phyloP scores from a whole-genome alignment of 1,284 basidiomycete genomes.

The Moesziomyces aphidis region DNA sequence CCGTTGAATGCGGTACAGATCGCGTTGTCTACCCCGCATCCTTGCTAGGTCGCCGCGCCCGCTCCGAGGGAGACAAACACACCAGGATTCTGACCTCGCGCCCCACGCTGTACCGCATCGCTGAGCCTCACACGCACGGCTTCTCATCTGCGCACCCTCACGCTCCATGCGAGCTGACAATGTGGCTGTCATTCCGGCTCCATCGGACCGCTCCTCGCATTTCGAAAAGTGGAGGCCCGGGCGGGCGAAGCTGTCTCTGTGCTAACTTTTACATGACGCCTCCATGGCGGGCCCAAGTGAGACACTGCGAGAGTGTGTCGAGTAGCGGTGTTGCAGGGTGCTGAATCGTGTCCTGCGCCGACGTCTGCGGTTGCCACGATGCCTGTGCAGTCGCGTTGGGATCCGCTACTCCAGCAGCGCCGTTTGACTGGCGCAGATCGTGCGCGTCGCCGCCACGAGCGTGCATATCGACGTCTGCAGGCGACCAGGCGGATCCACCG shows the following conservation, averaged over 20 bases:
- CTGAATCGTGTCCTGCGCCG: constrained; percentile 14
- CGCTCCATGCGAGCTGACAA: too few species aligned
- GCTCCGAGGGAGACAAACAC: constrained; percentile 7
- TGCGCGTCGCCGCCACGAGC: neutral
- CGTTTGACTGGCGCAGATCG: neutral
- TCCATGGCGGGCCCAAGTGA: constrained; percentile 32
- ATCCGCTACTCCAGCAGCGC: neutral
- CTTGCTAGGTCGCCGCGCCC: constrained; percentile 18
- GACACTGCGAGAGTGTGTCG: constrained; percentile 31
- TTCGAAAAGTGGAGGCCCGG: too few species aligned
- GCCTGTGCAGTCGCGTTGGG: neutral
- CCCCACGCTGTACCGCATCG: too few species aligned
- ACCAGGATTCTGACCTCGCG: neutral
- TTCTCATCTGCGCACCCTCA: too few species aligned
- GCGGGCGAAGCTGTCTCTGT: too few species aligned
- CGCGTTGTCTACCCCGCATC: constrained; percentile 12
- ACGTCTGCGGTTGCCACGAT: neutral
- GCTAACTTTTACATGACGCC: constrained; percentile 12
- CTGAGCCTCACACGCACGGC: neutral
- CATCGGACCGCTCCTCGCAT: neutral
- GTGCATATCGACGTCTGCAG: neutral
- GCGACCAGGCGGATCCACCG: constrained; percentile 17
- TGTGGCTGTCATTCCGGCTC: neutral
- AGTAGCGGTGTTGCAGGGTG: constrained; percentile 36
- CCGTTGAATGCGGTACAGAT: neutral